Evolutionary conservation across 2,329 filamentous ascomycete species (phyloP).

Genomic region (Fusarium sublunatum): DNA sequence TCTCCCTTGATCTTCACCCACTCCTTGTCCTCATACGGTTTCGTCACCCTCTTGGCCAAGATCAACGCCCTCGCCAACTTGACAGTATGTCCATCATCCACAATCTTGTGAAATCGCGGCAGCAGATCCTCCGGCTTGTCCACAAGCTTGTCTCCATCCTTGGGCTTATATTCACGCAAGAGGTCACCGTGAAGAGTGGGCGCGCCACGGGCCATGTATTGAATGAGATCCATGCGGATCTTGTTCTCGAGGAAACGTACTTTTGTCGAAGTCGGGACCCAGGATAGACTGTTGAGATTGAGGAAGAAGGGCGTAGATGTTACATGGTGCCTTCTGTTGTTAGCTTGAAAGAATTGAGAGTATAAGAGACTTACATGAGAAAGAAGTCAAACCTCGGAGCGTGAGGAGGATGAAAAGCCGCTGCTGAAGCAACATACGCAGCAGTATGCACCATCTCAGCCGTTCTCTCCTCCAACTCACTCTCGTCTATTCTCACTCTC

Average conservation of each 20-base stretch:
- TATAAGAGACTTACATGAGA: conserved; percentile 59
- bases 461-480: conserved; percentile 66
- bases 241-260: conserved; percentile 83
- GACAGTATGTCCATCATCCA: conserved; percentile 84
- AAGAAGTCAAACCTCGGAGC: conserved; percentile 85
- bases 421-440: conserved; percentile 61
- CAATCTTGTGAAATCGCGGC: conserved; percentile 57
- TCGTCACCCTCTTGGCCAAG: conserved; percentile 67
- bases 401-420: conserved; percentile 73
- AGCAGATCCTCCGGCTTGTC: conserved; percentile 62
- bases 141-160: conserved; percentile 57
- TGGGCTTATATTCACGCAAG: conserved; percentile 69
- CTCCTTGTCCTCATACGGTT: conserved; percentile 57
- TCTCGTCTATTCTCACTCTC: conserved; percentile 66
- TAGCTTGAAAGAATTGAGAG: not conserved
- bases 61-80: conserved; percentile 80
- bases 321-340: conserved; percentile 73
- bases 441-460: conserved; percentile 76
- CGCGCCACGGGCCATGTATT: conserved; percentile 77
- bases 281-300: conserved; percentile 69
- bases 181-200: conserved; percentile 70
- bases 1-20: conserved; percentile 66
- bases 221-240: conserved; percentile 76
- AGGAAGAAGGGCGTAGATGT: conserved; percentile 80
- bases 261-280: conserved; percentile 70